These are phyloP conservation scores for Lasiosphaeria ovina DNA, from an alignment of 495 filamentous ascomycete genomes.

Conservation along the genomic window DNA sequence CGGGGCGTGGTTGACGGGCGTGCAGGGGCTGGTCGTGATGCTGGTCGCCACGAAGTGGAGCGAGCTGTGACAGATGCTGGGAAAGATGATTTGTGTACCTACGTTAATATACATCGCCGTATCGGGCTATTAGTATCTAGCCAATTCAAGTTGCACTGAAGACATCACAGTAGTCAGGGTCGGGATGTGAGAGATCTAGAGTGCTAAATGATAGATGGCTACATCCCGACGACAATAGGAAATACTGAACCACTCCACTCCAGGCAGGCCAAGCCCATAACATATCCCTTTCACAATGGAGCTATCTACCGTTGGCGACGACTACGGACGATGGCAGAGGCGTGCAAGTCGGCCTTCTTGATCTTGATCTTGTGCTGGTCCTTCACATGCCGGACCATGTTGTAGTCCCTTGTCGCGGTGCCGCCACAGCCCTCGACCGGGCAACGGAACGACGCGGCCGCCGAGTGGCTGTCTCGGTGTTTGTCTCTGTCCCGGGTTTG, in stretches of 20 bases:
- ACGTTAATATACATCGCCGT: too few relatives aligned
- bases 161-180: too few relatives aligned
- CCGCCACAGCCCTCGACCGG: neutral
- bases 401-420: neutral
- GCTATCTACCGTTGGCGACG: too few relatives aligned
- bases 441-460: neutral
- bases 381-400: constrained; percentile 12
- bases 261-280: too few relatives aligned
- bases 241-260: too few relatives aligned
- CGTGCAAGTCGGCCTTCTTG: neutral
- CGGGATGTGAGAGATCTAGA: too few relatives aligned
- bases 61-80: neutral
- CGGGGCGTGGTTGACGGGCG: neutral
- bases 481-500: neutral
- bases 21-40: neutral
- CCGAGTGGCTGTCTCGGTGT: neutral
- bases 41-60: neutral
- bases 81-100: neutral
- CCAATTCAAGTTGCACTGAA: too few relatives aligned
- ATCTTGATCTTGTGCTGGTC: neutral
- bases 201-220: too few relatives aligned
- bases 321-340: too few relatives aligned
- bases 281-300: too few relatives aligned
- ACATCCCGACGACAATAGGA: too few relatives aligned
- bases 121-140: too few relatives aligned